Percentiles rank a stretch among this genome's conserved stretches.
Conservation (phyloP, 2,329 filamentous ascomycete genomes). For the Metarhizium humberi region DNA sequence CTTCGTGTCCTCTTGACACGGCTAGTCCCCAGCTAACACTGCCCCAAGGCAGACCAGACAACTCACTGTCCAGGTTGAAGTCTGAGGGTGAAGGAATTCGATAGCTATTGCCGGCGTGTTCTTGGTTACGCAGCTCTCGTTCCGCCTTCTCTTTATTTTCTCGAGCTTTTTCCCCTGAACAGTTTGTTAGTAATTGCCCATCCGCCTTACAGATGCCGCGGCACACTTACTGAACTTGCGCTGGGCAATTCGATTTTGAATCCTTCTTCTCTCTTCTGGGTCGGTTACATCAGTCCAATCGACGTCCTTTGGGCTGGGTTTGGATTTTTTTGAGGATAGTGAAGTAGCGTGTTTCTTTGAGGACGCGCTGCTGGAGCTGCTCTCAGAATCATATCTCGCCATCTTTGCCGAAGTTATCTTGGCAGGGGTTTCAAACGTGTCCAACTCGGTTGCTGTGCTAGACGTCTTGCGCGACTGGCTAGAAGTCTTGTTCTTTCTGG, state of each 20-base stretch:
- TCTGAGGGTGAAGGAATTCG: conserved; percentile 49
- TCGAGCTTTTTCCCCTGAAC: conserved; percentile 57
- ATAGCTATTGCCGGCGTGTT: conserved; percentile 56
- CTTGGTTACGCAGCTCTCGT: conserved; percentile 53
- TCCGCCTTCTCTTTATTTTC: conserved; percentile 58
- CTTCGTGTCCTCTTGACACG: conserved; percentile 40
- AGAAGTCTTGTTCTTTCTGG: neutral
- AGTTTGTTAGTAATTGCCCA: conserved; percentile 4
- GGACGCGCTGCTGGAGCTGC: conserved; percentile 4
- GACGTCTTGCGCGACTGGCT: conserved; percentile 11
- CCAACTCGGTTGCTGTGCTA: neutral
- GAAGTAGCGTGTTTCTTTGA: conserved; percentile 19
- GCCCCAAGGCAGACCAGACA: conserved; percentile 65
- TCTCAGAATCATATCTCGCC: conserved; percentile 14
- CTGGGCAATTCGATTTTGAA: conserved; percentile 69
- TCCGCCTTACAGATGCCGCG: neutral
- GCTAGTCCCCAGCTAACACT: conserved; percentile 52
- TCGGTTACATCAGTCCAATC: conserved; percentile 65
- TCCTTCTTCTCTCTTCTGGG: conserved; percentile 60
- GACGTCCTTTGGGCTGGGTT: conserved; percentile 36
- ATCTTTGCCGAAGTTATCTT: conserved; percentile 3
- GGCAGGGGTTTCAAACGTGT: neutral
- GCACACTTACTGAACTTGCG: conserved; percentile 59
- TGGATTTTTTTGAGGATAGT: conserved; percentile 29
- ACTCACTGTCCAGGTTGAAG: conserved; percentile 37